Percentiles rank a stretch among this genome's conserved stretches.
Evolutionary conservation across 768 basidiomycete genomes (phyloP).

Genomic region (Tulasnella sp.): DNA sequence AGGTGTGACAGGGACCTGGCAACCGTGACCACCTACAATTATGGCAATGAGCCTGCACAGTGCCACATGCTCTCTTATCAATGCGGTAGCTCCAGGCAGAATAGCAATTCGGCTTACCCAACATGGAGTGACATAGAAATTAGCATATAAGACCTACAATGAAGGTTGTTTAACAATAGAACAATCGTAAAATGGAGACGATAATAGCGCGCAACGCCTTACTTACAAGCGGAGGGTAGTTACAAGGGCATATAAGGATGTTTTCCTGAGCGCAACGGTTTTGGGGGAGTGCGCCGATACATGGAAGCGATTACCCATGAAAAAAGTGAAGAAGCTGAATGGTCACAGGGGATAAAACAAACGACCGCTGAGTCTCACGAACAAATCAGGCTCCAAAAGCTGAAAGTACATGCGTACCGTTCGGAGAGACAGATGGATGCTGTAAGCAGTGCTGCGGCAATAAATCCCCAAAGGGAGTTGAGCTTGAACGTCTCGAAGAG

Average conservation of each 20-base stretch:
- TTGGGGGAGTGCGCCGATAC: neutral
- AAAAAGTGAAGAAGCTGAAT: constrained; percentile 6
- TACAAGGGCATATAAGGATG: constrained; percentile 2
- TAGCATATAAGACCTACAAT: constrained; percentile 11
- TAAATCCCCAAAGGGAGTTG: constrained; percentile 1
- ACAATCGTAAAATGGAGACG: neutral
- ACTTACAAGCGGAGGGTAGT: constrained; percentile 8
- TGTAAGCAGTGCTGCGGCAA: constrained; percentile 2
- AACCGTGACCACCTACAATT: neutral
- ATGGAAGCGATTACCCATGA: neutral
- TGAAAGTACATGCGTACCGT: neutral
- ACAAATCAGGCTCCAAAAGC: neutral
- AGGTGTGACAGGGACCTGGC: neutral
- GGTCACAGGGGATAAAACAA: neutral
- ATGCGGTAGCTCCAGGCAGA: neutral
- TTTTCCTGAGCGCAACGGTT: neutral
- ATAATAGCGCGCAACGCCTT: neutral
- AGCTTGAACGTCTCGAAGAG: constrained; percentile 4
- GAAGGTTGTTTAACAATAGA: neutral
- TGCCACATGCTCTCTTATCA: neutral
- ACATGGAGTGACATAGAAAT: constrained; percentile 7
- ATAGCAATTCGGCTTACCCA: constrained; percentile 7
- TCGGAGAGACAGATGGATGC: constrained; percentile 6
- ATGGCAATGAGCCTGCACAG: neutral
- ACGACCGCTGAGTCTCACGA: neutral